phyloP scores from a whole-genome alignment of 768 basidiomycete species.

The Lentinula aciculospora region DNA sequence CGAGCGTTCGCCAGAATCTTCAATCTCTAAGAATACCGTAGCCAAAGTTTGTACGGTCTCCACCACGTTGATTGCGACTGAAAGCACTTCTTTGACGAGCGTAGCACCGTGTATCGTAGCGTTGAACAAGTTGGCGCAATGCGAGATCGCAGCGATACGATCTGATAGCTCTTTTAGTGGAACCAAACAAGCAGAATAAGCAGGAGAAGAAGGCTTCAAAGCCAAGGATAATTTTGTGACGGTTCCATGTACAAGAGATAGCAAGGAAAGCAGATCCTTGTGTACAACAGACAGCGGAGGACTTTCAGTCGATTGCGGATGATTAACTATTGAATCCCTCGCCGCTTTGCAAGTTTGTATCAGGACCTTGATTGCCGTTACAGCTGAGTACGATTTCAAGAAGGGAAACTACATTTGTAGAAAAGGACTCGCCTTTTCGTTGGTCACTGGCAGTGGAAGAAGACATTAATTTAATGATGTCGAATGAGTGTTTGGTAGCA shows the following conservation, averaged over 20 bases:
- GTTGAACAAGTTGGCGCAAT: constrained; percentile 42
- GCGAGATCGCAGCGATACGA: constrained; percentile 42
- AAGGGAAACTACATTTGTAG: background rate
- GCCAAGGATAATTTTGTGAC: constrained; percentile 60
- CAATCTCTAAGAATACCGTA: constrained; percentile 34
- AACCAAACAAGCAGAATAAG: constrained; percentile 42
- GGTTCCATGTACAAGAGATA: constrained; percentile 50
- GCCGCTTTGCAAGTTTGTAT: constrained; percentile 34
- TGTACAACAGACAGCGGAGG: constrained; percentile 34
- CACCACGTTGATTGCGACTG: constrained; percentile 35
- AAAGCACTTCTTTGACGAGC: constrained; percentile 37
- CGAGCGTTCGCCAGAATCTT: constrained; percentile 15
- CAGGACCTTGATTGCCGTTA: constrained; percentile 25
- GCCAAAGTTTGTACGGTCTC: constrained; percentile 37
- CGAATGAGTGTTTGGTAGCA: background rate
- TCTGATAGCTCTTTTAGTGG: constrained; percentile 50
- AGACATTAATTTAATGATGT: background rate
- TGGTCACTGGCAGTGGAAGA: constrained; percentile 21
- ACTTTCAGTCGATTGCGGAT: constrained; percentile 9
- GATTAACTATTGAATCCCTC: constrained; percentile 19
- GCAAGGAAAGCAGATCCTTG: constrained; percentile 51
- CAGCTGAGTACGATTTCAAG: constrained; percentile 16
- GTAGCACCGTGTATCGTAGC: constrained; percentile 36
- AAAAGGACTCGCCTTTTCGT: constrained; percentile 27
- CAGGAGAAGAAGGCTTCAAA: constrained; percentile 52